Base-by-base conservation (phyloP, 495 filamentous ascomycete species). In the Schizothecium vesticola region DNA sequence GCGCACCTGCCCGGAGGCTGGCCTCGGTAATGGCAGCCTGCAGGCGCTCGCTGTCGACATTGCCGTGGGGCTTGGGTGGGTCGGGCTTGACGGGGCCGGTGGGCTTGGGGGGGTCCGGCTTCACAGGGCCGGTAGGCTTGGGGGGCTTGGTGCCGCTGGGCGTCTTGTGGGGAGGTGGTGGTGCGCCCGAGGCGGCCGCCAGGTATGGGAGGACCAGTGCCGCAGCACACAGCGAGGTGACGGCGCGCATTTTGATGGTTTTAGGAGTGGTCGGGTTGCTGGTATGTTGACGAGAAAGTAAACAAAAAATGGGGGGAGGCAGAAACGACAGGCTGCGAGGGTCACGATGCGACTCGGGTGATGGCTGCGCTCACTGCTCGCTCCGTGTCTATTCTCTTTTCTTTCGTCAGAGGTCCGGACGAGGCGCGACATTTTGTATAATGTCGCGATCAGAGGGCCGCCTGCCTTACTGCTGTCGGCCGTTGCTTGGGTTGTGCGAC, bases 1-100 rank as follows among this genome's bases (percentile, higher is more conserved):
- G 74, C 13, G 83, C 76, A 63, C 82, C 82, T 8, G 72, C 74
- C 26, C 81, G 69, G 23, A 86, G 78, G 69, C 76, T 77, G 16
- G 76, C 68, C 55, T 77, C 64, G 12, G 88, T 26, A 77, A 82
- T 43, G 80, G 78, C 56, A 60, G 62, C 24, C 67, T 77, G 76
- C 51, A 77, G 72, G 22, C 62, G 63, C 21, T 70, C 56, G 43
- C 43, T 51, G 43, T 51, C 19, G 43, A 51, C 43, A n/a, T 51
- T n/a, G 43, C 16, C 43, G 33, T 43, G 33, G 33, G 33, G 33
- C 21, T 29, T 58, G 24, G 63, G 51, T 21, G 56, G 56, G 65
- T 26, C 16, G 25, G 65, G 19, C 57, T 33, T 36, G 28, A 26
- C 56, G 56, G 65, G n/a, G 7, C 21, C 19, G 36, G 63, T 12